Evolutionary conservation across 345 rosid species (phyloP).

Genomic region (Microcos paniculata): DNA sequence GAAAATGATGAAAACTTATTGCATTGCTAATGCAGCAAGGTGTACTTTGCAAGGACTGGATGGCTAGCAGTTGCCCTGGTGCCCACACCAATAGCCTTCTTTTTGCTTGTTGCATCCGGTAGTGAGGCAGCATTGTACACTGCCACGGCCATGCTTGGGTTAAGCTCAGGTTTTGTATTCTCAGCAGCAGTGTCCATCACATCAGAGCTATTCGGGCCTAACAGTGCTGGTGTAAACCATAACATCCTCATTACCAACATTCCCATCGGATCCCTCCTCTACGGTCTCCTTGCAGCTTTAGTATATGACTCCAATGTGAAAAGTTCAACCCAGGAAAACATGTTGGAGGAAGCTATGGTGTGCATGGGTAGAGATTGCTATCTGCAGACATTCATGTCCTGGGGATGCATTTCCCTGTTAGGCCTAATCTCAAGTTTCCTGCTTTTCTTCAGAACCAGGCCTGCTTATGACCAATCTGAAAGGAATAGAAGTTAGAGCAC

Average conservation of each 20-base stretch:
- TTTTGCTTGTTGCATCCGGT: constrained; percentile 50
- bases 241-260: constrained; percentile 90
- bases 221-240: constrained; percentile 77
- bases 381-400: constrained; percentile 41
- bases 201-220: constrained; percentile 80
- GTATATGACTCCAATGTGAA: constrained; percentile 62
- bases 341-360: constrained; percentile 32
- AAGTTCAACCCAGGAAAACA: constrained; percentile 13
- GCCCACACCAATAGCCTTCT: constrained; percentile 74
- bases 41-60: constrained; percentile 71
- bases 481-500: constrained; percentile 27
- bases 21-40: constrained; percentile 56
- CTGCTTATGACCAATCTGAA: constrained; percentile 45
- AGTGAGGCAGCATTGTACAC: constrained; percentile 37
- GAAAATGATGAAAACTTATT: constrained; percentile 17
- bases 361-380: constrained; percentile 70
- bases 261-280: constrained; percentile 79
- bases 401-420: constrained; percentile 50
- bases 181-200: constrained; percentile 84
- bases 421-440: constrained; percentile 44
- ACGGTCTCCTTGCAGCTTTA: constrained; percentile 71
- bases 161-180: constrained; percentile 76
- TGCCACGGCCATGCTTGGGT: constrained; percentile 57
- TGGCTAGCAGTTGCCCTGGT: constrained; percentile 69
- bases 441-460: constrained; percentile 54